Conservation (phyloP, 1,284 basidiomycete genomes). For the Pyrrhoderma lamaoense region DNA sequence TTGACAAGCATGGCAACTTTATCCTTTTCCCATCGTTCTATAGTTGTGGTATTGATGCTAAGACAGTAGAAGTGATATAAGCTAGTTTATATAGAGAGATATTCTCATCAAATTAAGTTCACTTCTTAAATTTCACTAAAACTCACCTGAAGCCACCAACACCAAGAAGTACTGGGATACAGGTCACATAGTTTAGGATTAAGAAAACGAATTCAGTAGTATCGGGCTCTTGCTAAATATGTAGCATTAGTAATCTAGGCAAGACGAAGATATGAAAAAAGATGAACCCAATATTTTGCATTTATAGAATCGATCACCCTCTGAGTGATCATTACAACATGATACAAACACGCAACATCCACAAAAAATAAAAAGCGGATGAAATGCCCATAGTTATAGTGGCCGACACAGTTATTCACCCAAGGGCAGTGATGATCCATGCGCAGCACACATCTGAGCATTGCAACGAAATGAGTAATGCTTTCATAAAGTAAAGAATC, state of each 20-base stretch:
- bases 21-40: slow-evolving; percentile 98
- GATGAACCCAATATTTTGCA: slow-evolving; percentile 46
- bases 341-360: slow-evolving; percentile 80
- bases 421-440: slow-evolving; percentile 94
- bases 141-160: slow-evolving; percentile 80
- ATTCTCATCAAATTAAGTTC: slow-evolving; percentile 12
- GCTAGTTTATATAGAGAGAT: too few relatives aligned
- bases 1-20: slow-evolving; percentile 82
- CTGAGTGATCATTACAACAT: slow-evolving; percentile 68
- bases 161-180: slow-evolving; percentile 76
- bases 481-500: neutral
- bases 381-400: slow-evolving; percentile 87
- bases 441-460: slow-evolving; percentile 75
- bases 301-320: slow-evolving; percentile 50
- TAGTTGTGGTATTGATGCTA: slow-evolving; percentile 85
- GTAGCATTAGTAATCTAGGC: neutral
- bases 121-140: slow-evolving; percentile 3
- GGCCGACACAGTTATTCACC: slow-evolving; percentile 88
- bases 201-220: slow-evolving; percentile 73
- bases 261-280: neutral
- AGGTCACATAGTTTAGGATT: slow-evolving; percentile 81
- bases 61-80: slow-evolving; percentile 85
- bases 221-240: slow-evolving; percentile 59
- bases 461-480: neutral
- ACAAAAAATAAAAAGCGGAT: slow-evolving; percentile 90